Evolutionary conservation across 805 yeast genomes (phyloP).

Genomic region (Candida orba): DNA sequence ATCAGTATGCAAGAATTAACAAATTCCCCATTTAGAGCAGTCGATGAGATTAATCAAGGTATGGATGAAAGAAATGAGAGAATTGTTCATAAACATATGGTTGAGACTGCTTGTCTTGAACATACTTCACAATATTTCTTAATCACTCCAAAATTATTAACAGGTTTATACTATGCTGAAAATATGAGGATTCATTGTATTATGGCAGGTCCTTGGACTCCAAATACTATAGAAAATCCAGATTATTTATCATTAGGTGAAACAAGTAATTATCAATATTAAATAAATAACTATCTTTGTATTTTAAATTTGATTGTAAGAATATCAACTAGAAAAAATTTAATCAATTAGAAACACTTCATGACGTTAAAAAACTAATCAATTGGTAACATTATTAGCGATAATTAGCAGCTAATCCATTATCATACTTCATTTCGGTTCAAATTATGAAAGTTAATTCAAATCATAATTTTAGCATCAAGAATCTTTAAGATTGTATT

Average conservation of each 20-base stretch:
- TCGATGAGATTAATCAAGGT: constrained; percentile 98
- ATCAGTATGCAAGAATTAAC: constrained; percentile 88
- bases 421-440: too few species aligned
- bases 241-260: constrained; percentile 30
- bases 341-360: too few species aligned
- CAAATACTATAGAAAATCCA: constrained; percentile 28
- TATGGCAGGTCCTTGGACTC: constrained; percentile 47
- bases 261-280: constrained; percentile 16
- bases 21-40: constrained; percentile 86
- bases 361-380: too few species aligned
- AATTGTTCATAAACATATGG: constrained; percentile 77
- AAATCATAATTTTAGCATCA: too few species aligned
- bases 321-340: too few species aligned
- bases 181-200: constrained; percentile 85
- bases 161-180: constrained; percentile 68
- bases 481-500: too few species aligned
- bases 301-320: too few species aligned
- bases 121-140: constrained; percentile 75
- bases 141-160: constrained; percentile 85
- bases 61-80: constrained; percentile 94
- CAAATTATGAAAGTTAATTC: too few species aligned
- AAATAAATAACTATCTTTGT: too few species aligned
- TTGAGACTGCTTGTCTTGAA: constrained; percentile 72
- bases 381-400: too few species aligned
- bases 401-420: too few species aligned